These are phyloP conservation scores for Stephania japonica DNA, from an alignment of 164 flowering plant species.

Conservation along the genomic window DNA sequence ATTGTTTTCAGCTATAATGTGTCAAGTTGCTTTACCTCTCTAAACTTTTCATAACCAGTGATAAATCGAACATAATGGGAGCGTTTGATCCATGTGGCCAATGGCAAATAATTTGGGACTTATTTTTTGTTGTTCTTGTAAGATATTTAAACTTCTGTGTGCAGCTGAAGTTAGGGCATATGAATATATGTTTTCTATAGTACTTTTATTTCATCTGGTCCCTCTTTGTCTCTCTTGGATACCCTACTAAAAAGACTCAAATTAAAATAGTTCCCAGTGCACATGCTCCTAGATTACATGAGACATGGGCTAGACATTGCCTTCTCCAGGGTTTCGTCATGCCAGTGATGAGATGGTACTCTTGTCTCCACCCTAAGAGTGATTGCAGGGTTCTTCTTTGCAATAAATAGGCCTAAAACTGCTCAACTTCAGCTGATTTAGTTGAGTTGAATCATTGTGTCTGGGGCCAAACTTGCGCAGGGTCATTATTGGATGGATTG, in stretches of 20 bases:
- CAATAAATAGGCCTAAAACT: no score
- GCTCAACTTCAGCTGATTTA: no score
- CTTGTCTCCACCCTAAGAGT: no score
- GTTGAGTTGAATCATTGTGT: no score
- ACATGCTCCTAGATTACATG: background rate
- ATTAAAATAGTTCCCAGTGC: background rate
- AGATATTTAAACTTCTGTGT: background rate
- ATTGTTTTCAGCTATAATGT: background rate
- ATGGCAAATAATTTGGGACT: background rate
- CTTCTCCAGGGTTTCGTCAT: background rate
- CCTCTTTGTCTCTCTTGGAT: background rate
- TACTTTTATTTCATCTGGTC: background rate
- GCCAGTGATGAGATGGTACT: background rate
- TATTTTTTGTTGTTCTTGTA: no score
- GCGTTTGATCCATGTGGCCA: no score
- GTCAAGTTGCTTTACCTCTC: background rate
- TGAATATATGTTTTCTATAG: no score
- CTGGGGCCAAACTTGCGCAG: no score
- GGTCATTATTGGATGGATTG: no score
- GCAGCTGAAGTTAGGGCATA: background rate
- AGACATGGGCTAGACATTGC: background rate
- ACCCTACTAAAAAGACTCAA: constrained; percentile 1
- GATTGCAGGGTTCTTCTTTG: no score
- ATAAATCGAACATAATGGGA: background rate
- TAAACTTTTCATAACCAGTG: background rate